A percentile compares a stretch with the other conserved stretches of the same genome.
phyloP scores from a whole-genome alignment of 352 stramenopile species.

The Pythium biforme region DNA sequence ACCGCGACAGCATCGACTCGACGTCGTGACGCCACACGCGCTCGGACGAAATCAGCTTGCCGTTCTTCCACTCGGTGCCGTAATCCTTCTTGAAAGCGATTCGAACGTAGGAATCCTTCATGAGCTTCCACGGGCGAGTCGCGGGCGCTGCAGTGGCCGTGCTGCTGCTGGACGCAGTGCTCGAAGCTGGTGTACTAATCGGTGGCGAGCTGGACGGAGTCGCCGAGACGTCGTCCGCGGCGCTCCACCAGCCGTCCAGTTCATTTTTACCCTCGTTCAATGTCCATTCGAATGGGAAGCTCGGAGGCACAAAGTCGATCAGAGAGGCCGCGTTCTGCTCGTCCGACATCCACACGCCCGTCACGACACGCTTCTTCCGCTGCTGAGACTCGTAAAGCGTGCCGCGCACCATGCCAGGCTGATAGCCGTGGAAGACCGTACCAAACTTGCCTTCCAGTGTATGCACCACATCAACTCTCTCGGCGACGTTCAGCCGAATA shows the following conservation, averaged over 20 bases:
- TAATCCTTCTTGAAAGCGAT: conserved; percentile 91
- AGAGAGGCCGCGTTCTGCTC: conserved; percentile 42
- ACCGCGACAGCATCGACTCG: conserved; percentile 76
- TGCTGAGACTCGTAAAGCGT: conserved; percentile 41
- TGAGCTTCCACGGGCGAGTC: conserved; percentile 59
- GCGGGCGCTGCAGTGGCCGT: conserved; percentile 13
- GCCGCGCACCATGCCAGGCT: conserved; percentile 58
- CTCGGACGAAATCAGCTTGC: conserved; percentile 74
- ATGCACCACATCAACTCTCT: conserved; percentile 44
- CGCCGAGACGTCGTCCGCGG: conserved; percentile 33
- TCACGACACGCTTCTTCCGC: conserved; percentile 35
- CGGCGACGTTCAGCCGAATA: conserved; percentile 57
- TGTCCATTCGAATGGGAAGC: conserved; percentile 65
- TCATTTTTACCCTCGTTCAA: conserved; percentile 53
- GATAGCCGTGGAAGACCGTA: conserved; percentile 60
- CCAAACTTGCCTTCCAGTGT: conserved; percentile 73
- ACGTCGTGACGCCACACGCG: conserved; percentile 84
- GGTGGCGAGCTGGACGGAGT: conserved; percentile 9
- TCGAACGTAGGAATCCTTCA: conserved; percentile 85
- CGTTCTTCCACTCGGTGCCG: conserved; percentile 83
- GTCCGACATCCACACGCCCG: conserved; percentile 68
- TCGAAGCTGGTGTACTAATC: background rate
- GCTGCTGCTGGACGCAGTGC: conserved; percentile 8
- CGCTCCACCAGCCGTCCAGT: conserved; percentile 79
- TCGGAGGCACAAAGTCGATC: conserved; percentile 63